phyloP scores from a whole-genome alignment of 345 rosid genomes.

The Aquilaria sinensis region DNA sequence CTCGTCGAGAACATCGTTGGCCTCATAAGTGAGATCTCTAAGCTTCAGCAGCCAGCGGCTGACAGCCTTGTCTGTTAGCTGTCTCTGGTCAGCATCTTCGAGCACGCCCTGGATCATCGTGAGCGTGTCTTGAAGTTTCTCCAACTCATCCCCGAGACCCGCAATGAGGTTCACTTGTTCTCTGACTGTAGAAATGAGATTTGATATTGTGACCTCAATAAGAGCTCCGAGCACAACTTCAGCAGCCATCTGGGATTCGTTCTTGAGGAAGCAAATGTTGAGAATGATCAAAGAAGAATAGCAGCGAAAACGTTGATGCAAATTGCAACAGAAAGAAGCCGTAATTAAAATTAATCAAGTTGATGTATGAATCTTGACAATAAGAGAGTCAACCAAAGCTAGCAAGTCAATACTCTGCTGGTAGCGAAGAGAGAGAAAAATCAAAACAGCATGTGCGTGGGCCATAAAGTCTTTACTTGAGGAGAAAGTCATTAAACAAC shows the following conservation, averaged over 20 bases:
- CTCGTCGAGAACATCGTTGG: constrained; percentile 8
- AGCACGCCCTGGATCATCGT: constrained; percentile 7
- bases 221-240: not conserved
- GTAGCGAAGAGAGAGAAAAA: too few species aligned
- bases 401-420: too few species aligned
- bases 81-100: constrained; percentile 6
- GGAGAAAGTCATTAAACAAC: too few species aligned
- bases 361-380: too few species aligned
- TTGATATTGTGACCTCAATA: not conserved
- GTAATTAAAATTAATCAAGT: too few species aligned
- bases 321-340: too few species aligned
- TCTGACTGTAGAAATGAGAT: not conserved
- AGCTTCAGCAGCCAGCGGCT: constrained; percentile 9
- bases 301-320: not conserved
- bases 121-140: not conserved
- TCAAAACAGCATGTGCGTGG: too few species aligned
- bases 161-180: not conserved
- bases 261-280: not conserved
- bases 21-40: not conserved
- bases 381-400: too few species aligned
- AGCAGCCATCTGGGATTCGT: not conserved
- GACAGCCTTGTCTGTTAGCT: not conserved
- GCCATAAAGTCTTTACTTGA: too few species aligned
- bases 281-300: not conserved
- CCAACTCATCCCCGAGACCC: constrained; percentile 7